Evolutionary conservation across 371 early-diverging fungal species (phyloP).

Genomic region (Encephalitozoon hellem): DNA sequence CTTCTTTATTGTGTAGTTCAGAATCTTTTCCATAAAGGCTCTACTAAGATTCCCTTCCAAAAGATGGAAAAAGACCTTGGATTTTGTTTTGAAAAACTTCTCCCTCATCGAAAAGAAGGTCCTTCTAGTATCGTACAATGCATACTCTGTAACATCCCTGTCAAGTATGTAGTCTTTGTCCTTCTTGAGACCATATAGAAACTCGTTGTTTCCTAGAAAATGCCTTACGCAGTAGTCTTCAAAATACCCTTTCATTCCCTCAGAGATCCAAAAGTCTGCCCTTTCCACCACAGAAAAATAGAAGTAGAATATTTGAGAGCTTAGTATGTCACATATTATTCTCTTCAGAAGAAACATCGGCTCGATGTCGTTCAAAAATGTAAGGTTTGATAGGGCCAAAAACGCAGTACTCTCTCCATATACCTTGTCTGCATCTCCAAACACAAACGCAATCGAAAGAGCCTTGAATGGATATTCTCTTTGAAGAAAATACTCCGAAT

Average conservation of each 20-base stretch:
- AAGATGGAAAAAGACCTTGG: conserved; percentile 53
- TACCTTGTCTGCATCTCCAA: conserved; percentile 25
- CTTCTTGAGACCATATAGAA: conserved; percentile 49
- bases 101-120: conserved; percentile 22
- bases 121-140: conserved; percentile 44
- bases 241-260: conserved; percentile 56
- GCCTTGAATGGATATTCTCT: conserved; percentile 6
- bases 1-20: conserved; percentile 33
- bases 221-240: conserved; percentile 40
- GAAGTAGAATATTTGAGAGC: conserved; percentile 39
- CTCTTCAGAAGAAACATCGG: conserved; percentile 38
- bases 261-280: conserved; percentile 51
- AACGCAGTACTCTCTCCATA: conserved; percentile 38
- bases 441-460: conserved; percentile 42
- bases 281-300: conserved; percentile 35
- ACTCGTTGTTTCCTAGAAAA: conserved; percentile 59
- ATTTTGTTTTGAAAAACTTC: conserved; percentile 56
- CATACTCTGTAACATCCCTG: conserved; percentile 57
- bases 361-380: conserved; percentile 52
- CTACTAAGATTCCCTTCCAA: conserved; percentile 57
- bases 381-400: conserved; percentile 34
- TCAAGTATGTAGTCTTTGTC: conserved; percentile 52
- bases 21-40: conserved; percentile 62
- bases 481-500: conserved; percentile 26
- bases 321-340: conserved; percentile 21